Evolutionary conservation across 2,329 filamentous ascomycete species (phyloP).

Genomic region (Fusarium pilosicola): DNA sequence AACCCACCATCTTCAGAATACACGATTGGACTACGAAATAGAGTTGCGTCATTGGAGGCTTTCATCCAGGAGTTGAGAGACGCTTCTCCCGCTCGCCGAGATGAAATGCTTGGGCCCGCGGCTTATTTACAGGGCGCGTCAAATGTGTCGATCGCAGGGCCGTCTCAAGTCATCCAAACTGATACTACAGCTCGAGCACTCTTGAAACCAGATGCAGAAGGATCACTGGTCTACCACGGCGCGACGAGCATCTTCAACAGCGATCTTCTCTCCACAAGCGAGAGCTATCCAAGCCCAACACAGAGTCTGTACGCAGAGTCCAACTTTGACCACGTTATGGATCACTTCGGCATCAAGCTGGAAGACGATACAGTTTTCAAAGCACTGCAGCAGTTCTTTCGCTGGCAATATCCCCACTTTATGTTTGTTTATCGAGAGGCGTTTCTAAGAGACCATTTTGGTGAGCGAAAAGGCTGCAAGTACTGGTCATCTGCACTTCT

Average conservation of each 20-base stretch:
- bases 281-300: neutral
- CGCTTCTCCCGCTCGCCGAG: neutral
- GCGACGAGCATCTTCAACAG: slow-evolving; percentile 3
- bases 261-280: neutral
- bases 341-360: slow-evolving; percentile 7
- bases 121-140: neutral
- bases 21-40: neutral
- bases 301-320: neutral
- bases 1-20: slow-evolving; percentile 4
- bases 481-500: slow-evolving; percentile 8
- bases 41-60: neutral
- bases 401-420: slow-evolving; percentile 9
- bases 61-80: neutral
- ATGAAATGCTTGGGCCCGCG: neutral
- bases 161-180: neutral
- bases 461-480: neutral
- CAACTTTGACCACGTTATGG: slow-evolving; percentile 1
- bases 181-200: neutral
- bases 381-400: slow-evolving; percentile 3
- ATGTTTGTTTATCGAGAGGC: slow-evolving; percentile 6
- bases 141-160: neutral
- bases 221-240: neutral
- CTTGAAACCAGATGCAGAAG: neutral
- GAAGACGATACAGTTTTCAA: neutral
- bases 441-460: slow-evolving; percentile 8